Base-by-base conservation (phyloP, 192 early-diverging fungal species). In the Podila epicladia region DNA sequence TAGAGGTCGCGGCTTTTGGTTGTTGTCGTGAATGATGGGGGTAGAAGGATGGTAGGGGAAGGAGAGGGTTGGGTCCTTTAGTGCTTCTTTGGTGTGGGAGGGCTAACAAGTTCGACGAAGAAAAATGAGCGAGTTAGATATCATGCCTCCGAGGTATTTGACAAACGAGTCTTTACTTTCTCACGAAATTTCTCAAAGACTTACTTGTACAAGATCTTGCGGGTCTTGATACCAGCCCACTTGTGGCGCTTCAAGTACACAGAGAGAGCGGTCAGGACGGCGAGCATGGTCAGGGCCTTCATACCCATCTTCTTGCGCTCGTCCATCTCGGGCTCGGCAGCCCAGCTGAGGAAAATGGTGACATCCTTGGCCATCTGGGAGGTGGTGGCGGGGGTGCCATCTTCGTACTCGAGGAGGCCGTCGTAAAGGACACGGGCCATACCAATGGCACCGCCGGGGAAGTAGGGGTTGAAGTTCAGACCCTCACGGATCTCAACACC, bases 341-440 rank as follows among this genome's bases (percentile, higher is more conserved):
- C 93, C 97, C 97, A 99, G 71, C 91, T 87, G 60, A 99, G 86
- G 90, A 97, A 99, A 31, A 92, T 92, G 26, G 93, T 88, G 4
- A 99, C 97, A 86, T 99, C 97, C 92, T 97, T 99, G 73, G 97
- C 93, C 79, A 99, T 93, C 89, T 99, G 97, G 51, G 95, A 95
- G 31, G 96, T 92, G 19, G 94, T 97, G 82, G 96, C 95, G 70
- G 95, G 95, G 28, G 97, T 97, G 61, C 84, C 97, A 82, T 99
- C 97, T 61, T 99, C 97, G 76, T 94, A 99, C 74, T 99, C 97
- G 26, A 97, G 93, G 26, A 96, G 87, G 60, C 94, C 97, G 71
- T 99, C 97, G 86, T 92, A 99, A 60, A 99, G 84, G 64, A 93
- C 87, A 73, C 94, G 93, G 38, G 96, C 97, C 97, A 99, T 99